These are phyloP conservation scores for Backusella tarrabulga DNA, from an alignment of 192 early-diverging fungal genomes.

Conservation along the genomic window DNA sequence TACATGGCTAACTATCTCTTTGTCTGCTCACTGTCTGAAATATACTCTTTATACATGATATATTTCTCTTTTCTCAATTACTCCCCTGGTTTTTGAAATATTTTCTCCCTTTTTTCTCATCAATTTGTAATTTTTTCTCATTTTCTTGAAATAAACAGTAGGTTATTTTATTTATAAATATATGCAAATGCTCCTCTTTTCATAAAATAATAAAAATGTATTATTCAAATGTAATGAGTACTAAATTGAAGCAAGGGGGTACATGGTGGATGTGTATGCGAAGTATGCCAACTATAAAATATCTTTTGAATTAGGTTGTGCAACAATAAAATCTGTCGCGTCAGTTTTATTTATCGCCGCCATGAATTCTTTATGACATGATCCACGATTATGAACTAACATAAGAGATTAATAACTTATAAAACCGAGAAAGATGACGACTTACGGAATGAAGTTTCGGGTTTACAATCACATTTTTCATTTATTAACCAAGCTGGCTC, in stretches of 20 bases:
- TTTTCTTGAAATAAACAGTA: too few species aligned
- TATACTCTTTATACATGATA: too few species aligned
- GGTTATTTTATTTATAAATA: neutral
- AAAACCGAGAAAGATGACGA: neutral
- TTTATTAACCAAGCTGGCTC: slow-evolving; percentile 39
- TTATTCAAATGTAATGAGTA: neutral
- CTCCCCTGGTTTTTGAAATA: too few species aligned
- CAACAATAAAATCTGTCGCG: slow-evolving; percentile 10
- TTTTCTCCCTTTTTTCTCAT: too few species aligned
- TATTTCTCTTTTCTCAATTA: too few species aligned
- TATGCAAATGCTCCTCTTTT: neutral
- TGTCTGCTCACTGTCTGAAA: too few species aligned
- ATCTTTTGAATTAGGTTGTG: neutral
- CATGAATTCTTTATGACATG: slow-evolving; percentile 14
- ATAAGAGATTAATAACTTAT: neutral
- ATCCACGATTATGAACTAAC: neutral
- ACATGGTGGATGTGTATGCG: neutral
- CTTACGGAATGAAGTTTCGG: slow-evolving; percentile 45
- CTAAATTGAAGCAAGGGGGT: neutral
- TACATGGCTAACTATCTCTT: too few species aligned
- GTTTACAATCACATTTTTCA: slow-evolving; percentile 55
- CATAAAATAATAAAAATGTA: neutral
- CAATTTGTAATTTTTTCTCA: too few species aligned
- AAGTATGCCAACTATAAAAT: neutral
- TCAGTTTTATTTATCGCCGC: slow-evolving; percentile 9